Evolutionary conservation across 805 yeast genomes (phyloP).

Genomic region (Candida coleopterorum): DNA sequence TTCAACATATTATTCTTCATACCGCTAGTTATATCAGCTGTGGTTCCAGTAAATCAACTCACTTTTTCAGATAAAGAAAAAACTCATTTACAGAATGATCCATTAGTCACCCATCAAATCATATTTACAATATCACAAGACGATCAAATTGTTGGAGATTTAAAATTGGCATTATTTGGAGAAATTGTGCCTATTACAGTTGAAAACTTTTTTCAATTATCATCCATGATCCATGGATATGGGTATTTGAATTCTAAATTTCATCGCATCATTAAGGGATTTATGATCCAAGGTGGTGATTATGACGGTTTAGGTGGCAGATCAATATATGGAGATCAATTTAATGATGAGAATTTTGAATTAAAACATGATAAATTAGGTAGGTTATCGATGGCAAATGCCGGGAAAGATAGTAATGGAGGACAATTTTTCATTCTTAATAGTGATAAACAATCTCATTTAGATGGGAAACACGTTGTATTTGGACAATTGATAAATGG

Average conservation of each 20-base stretch:
- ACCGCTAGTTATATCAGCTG: neutral
- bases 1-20: neutral
- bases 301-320: constrained; percentile 82
- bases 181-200: constrained; percentile 51
- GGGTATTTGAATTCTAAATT: constrained; percentile 71
- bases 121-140: constrained; percentile 33
- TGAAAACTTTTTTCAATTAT: constrained; percentile 27
- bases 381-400: constrained; percentile 83
- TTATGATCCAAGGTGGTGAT: constrained; percentile 40
- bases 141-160: constrained; percentile 30
- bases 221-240: constrained; percentile 24
- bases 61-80: constrained; percentile 1
- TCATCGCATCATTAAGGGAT: constrained; percentile 33
- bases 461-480: constrained; percentile 92
- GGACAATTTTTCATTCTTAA: constrained; percentile 42
- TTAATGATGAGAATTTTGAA: constrained; percentile 57
- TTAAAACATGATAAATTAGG: constrained; percentile 73
- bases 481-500: constrained; percentile 92
- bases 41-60: constrained; percentile 2
- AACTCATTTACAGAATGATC: constrained; percentile 32
- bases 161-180: constrained; percentile 63
- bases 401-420: constrained; percentile 44
- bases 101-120: constrained; percentile 45
- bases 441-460: constrained; percentile 22
- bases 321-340: constrained; percentile 48